Evolutionary conservation across 1,284 basidiomycete genomes (phyloP).

Genomic region (Tylopilus orsonianus): DNA sequence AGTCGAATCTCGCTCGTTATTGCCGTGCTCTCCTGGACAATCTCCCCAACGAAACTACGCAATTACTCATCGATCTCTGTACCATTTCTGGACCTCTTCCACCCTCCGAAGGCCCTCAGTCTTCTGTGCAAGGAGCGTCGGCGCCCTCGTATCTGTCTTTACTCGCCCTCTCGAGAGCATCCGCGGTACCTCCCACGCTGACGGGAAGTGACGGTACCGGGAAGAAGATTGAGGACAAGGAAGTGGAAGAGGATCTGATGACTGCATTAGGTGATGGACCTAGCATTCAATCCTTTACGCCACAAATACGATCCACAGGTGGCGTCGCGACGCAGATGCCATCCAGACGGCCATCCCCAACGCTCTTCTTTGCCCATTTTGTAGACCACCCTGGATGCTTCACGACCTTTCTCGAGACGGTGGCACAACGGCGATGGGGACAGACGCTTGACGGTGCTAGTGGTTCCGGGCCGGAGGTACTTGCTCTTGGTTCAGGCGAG

Average conservation of each 20-base stretch:
- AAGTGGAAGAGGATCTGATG: constrained; percentile 20
- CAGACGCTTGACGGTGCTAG: constrained; percentile 57
- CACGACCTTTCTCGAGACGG: constrained; percentile 85
- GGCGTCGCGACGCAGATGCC: constrained; percentile 28
- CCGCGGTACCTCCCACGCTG: constrained; percentile 41
- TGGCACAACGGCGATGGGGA: constrained; percentile 80
- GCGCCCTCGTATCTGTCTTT: constrained; percentile 75
- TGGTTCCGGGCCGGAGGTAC: constrained; percentile 13
- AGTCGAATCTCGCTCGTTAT: constrained; percentile 82
- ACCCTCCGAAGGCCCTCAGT: constrained; percentile 19
- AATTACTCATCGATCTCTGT: constrained; percentile 90
- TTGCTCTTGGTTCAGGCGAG: constrained; percentile 17
- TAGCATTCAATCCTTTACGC: constrained; percentile 9
- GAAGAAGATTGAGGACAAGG: constrained; percentile 23
- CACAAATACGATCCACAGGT: constrained; percentile 10
- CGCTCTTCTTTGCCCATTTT: constrained; percentile 92
- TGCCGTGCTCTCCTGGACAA: constrained; percentile 81
- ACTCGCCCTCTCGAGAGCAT: constrained; percentile 66
- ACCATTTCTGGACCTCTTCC: constrained; percentile 62
- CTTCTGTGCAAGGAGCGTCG: constrained; percentile 28
- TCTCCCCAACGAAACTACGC: constrained; percentile 85
- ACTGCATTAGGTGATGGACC: constrained; percentile 15
- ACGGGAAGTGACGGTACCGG: constrained; percentile 37
- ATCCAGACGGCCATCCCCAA: constrained; percentile 73
- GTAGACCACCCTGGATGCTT: constrained; percentile 87